Percentiles rank a stretch among this genome's conserved stretches.
These are phyloP conservation scores for Halteria grandinella DNA, from an alignment of 73 alveolate species.

Conservation along the genomic window DNA sequence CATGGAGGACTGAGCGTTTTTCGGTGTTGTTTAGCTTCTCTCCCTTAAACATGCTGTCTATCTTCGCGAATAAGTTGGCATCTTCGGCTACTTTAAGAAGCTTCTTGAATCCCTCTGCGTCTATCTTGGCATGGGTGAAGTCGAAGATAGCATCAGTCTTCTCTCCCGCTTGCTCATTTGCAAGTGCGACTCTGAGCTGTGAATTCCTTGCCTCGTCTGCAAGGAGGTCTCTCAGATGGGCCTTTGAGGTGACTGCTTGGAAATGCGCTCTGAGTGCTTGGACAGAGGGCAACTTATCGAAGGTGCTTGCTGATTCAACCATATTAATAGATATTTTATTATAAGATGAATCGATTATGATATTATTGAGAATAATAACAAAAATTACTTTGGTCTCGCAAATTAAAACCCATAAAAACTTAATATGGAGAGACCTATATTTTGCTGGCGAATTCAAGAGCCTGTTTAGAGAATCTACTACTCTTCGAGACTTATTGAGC, in stretches of 20 bases:
- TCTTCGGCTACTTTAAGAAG: slow-evolving; percentile 60
- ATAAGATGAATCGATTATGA: too few relatives aligned
- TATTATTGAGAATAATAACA: too few relatives aligned
- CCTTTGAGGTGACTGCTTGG: slow-evolving; percentile 39
- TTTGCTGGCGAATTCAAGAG: too few relatives aligned
- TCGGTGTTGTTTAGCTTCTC: slow-evolving; percentile 86
- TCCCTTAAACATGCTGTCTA: slow-evolving; percentile 72
- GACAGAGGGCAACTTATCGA: slow-evolving; percentile 9
- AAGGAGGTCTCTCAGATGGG: slow-evolving; percentile 68
- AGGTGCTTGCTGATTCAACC: not conserved
- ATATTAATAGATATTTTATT: not conserved
- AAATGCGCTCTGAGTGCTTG: slow-evolving; percentile 14
- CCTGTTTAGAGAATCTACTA: too few relatives aligned
- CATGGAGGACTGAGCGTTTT: slow-evolving; percentile 89
- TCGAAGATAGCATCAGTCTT: slow-evolving; percentile 72
- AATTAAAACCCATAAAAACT: too few relatives aligned
- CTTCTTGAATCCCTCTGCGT: slow-evolving; percentile 48
- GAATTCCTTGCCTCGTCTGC: slow-evolving; percentile 61
- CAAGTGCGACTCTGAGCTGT: too few relatives aligned
- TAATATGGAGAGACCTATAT: too few relatives aligned
- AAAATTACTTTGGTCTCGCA: too few relatives aligned
- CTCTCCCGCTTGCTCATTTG: slow-evolving; percentile 37
- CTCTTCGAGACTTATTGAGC: too few relatives aligned
- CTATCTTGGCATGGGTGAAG: slow-evolving; percentile 83
- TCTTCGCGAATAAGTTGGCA: slow-evolving; percentile 51